Percentiles rank a stretch among this genome's conserved stretches.
These are phyloP conservation scores for Fusarium bulbicola DNA, from an alignment of 2,329 filamentous ascomycete species.

Conservation along the genomic window DNA sequence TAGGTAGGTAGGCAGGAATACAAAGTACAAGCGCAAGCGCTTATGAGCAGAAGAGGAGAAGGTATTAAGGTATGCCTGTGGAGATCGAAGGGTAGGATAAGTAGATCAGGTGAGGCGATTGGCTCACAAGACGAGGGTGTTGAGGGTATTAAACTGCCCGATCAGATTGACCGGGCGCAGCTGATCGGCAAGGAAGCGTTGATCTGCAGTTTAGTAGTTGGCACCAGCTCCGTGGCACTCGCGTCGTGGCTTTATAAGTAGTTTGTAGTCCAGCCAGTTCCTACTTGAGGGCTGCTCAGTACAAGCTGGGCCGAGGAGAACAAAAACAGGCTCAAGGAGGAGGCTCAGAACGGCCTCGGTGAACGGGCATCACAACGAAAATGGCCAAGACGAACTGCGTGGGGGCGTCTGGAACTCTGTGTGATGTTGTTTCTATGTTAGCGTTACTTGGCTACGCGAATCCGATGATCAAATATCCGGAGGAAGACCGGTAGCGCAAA, in stretches of 20 bases:
- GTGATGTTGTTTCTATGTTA: neutral
- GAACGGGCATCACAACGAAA: conserved; percentile 12
- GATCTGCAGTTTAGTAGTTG: neutral
- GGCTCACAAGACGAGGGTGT: conserved; percentile 24
- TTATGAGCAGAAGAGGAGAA: neutral
- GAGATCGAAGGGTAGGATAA: conserved; percentile 15
- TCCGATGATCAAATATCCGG: conserved; percentile 6
- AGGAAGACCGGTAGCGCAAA: neutral
- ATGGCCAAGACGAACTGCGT: neutral
- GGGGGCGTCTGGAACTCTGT: neutral
- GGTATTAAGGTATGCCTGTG: neutral
- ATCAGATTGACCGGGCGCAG: neutral
- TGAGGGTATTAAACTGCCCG: neutral
- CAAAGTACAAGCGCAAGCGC: neutral
- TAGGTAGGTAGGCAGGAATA: neutral
- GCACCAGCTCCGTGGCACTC: neutral
- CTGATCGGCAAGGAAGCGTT: neutral
- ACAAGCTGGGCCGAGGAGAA: neutral
- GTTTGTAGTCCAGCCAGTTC: neutral
- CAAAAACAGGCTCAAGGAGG: neutral
- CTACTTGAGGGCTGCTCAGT: neutral
- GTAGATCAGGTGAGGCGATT: conserved; percentile 26
- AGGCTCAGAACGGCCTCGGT: neutral
- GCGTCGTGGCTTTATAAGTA: neutral
- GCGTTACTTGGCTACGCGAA: neutral